phyloP scores from a whole-genome alignment of 2,329 filamentous ascomycete species.

The Aureobasidium uvarum region DNA sequence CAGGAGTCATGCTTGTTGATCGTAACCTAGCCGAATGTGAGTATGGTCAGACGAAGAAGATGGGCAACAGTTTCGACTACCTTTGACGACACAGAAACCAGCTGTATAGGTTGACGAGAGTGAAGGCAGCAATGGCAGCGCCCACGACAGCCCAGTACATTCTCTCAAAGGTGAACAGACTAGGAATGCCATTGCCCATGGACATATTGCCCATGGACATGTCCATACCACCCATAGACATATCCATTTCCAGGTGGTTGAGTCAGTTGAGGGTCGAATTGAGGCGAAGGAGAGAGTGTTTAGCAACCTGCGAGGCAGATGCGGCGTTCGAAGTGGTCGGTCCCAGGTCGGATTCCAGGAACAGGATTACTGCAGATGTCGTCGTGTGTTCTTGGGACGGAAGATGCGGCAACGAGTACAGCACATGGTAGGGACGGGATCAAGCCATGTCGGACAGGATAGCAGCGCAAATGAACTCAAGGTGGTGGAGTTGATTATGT shows the following conservation, averaged over 20 bases:
- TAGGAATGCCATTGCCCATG: constrained; percentile 46
- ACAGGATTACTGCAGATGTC: not conserved
- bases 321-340: not conserved
- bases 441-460: constrained; percentile 12
- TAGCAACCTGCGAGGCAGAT: not conserved
- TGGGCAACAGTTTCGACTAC: constrained; percentile 36
- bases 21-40: constrained; percentile 44
- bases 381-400: not conserved
- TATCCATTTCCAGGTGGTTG: constrained; percentile 2
- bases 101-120: constrained; percentile 49
- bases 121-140: constrained; percentile 45
- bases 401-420: not conserved
- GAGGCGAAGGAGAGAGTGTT: not conserved
- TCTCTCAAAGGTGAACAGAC: constrained; percentile 49
- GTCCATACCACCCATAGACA: constrained; percentile 40
- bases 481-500: not conserved
- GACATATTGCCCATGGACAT: constrained; percentile 45
- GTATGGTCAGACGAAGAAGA: not conserved
- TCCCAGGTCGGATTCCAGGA: not conserved
- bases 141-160: constrained; percentile 56
- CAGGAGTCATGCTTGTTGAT: constrained; percentile 46
- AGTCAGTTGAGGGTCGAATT: not conserved
- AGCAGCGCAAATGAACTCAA: constrained; percentile 17
- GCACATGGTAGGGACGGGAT: not conserved
- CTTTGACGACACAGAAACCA: constrained; percentile 51